Conservation (phyloP, 1,139 yeast genomes). For the Hansenula sp. region DNA sequence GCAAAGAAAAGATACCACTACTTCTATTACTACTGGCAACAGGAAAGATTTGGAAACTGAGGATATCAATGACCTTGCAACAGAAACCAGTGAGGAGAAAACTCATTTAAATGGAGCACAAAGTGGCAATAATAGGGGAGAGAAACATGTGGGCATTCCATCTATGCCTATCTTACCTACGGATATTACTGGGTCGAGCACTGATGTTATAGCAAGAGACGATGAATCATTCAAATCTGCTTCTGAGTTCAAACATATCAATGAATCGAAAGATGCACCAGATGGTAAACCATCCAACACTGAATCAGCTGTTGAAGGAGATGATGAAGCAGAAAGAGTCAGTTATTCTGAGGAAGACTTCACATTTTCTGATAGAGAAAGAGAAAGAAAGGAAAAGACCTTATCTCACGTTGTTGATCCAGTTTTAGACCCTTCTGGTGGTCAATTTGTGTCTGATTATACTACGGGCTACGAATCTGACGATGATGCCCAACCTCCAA, state of each 20-base stretch:
- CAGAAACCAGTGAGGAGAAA: conserved; percentile 3
- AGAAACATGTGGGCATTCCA: too few species aligned
- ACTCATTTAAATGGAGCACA: conserved; percentile 1
- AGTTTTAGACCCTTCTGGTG: conserved; percentile 2
- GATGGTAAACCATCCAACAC: conserved; percentile 3
- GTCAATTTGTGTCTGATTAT: conserved; percentile 17
- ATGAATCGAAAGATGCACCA: not conserved
- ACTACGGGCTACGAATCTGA: conserved; percentile 26
- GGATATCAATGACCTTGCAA: conserved; percentile 9
- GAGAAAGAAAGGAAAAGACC: conserved; percentile 12
- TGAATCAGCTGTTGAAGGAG: conserved; percentile 25
- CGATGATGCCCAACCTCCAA: conserved; percentile 15
- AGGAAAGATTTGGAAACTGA: conserved; percentile 7
- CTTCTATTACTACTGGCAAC: conserved; percentile 3
- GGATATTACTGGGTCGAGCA: not conserved
- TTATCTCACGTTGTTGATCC: conserved; percentile 8
- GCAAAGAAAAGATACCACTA: conserved; percentile 13
- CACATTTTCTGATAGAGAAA: conserved; percentile 16
- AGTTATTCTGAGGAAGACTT: conserved; percentile 17
- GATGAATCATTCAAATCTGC: conserved; percentile 35
- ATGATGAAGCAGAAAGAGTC: conserved; percentile 21
- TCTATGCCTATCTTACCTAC: not conserved
- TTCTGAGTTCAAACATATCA: conserved; percentile 3
- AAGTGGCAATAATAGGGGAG: conserved; percentile 5
- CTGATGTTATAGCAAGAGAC: conserved; percentile 34